Evolutionary conservation across 352 stramenopile genomes (phyloP).

Genomic region (Phytophthora nicotianae): DNA sequence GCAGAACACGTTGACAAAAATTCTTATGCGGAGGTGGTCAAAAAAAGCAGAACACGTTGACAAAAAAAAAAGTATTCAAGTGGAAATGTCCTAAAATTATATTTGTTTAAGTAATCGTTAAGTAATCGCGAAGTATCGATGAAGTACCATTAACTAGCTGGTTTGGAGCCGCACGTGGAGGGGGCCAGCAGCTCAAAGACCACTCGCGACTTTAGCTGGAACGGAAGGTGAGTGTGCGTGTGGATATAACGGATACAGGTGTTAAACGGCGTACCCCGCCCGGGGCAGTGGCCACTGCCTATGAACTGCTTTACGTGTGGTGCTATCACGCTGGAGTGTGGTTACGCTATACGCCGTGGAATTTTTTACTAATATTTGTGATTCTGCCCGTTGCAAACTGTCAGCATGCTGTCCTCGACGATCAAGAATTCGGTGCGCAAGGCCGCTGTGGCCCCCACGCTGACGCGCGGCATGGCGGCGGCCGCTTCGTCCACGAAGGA

Average conservation of each 20-base stretch:
- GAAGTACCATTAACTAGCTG: conserved; percentile 14
- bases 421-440: conserved; percentile 71
- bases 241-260: conserved; percentile 3
- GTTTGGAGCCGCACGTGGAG: conserved; percentile 27
- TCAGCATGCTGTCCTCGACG: conserved; percentile 72
- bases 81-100: too few relatives aligned
- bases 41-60: too few relatives aligned
- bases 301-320: neutral
- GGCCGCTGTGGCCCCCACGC: conserved; percentile 38
- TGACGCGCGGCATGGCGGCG: conserved; percentile 46
- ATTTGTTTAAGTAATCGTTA: conserved; percentile 3
- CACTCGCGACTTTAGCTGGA: conserved; percentile 38
- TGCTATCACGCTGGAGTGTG: neutral
- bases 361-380: neutral
- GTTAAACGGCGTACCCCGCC: neutral
- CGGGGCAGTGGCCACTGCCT: too few relatives aligned
- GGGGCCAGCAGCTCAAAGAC: conserved; percentile 14
- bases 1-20: too few relatives aligned
- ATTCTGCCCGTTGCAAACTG: neutral
- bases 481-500: conserved; percentile 47
- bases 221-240: conserved; percentile 31
- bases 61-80: too few relatives aligned
- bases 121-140: neutral
- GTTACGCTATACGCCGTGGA: too few relatives aligned
- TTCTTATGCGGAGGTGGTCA: too few relatives aligned